These are phyloP conservation scores for Paxillus ammoniavirescens DNA, from an alignment of 768 basidiomycete species.

Conservation along the genomic window DNA sequence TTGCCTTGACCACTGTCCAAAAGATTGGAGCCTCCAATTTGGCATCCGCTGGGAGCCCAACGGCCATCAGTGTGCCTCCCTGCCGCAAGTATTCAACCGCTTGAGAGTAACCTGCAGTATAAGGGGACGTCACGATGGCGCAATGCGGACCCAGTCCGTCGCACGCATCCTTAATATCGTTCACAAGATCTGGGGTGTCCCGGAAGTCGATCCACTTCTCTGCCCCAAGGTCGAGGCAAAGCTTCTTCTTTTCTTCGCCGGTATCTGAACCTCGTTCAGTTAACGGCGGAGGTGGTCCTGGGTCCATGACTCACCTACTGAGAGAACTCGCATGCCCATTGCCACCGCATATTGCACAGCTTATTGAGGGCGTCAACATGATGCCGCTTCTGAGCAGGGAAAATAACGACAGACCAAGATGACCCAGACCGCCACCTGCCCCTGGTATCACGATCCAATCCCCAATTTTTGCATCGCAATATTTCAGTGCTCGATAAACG, in stretches of 20 bases:
- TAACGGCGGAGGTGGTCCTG: neutral
- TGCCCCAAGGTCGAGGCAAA: slow-evolving; percentile 62
- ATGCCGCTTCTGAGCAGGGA: no score
- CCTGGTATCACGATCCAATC: slow-evolving; percentile 79
- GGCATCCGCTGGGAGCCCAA: slow-evolving; percentile 69
- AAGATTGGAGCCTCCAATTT: slow-evolving; percentile 62
- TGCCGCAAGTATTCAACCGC: slow-evolving; percentile 74
- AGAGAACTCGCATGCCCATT: slow-evolving; percentile 79
- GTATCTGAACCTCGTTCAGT: slow-evolving; percentile 45
- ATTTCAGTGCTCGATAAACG: slow-evolving; percentile 83
- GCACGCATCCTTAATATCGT: slow-evolving; percentile 59
- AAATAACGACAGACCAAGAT: slow-evolving; percentile 50
- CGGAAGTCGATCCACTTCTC: slow-evolving; percentile 82
- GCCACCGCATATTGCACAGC: slow-evolving; percentile 79
- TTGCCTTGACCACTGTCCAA: slow-evolving; percentile 61
- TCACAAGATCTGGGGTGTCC: slow-evolving; percentile 60
- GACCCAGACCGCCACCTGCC: slow-evolving; percentile 81
- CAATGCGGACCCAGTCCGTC: slow-evolving; percentile 74
- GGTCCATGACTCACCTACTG: slow-evolving; percentile 44
- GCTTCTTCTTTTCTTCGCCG: slow-evolving; percentile 67
- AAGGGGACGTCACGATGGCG: slow-evolving; percentile 59
- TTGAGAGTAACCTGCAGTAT: slow-evolving; percentile 41
- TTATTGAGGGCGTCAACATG: slow-evolving; percentile 15
- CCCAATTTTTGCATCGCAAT: slow-evolving; percentile 59
- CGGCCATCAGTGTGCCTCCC: slow-evolving; percentile 72